phyloP scores from a whole-genome alignment of 768 basidiomycete species.

The Xanthoconium purpureum region DNA sequence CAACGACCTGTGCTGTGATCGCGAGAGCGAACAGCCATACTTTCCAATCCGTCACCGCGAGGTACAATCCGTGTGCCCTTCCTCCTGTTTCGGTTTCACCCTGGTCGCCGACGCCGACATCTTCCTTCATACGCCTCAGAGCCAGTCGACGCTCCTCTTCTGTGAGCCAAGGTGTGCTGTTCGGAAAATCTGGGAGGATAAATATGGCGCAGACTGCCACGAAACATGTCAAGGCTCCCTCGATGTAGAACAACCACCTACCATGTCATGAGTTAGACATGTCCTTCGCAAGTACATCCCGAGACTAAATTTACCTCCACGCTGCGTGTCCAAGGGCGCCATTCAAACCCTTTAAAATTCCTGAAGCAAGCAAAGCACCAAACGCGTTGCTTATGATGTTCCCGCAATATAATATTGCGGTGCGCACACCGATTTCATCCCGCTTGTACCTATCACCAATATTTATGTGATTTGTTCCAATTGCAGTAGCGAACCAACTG shows the following conservation, averaged over 20 bases:
- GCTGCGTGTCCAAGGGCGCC: constrained; percentile 46
- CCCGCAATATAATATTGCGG: constrained; percentile 47
- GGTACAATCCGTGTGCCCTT: constrained; percentile 44
- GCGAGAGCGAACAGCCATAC: constrained; percentile 77
- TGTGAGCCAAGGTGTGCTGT: constrained; percentile 35
- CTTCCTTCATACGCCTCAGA: constrained; percentile 58
- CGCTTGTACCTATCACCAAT: constrained; percentile 39
- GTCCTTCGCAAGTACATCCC: neutral
- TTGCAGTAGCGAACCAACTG: constrained; percentile 27
- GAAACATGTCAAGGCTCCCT: constrained; percentile 43
- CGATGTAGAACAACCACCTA: constrained; percentile 49
- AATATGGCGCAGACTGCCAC: constrained; percentile 45
- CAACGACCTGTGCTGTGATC: constrained; percentile 33
- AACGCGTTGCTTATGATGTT: constrained; percentile 56
- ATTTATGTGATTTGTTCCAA: constrained; percentile 25
- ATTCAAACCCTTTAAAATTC: constrained; percentile 47
- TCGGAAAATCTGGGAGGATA: constrained; percentile 50
- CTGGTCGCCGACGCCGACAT: constrained; percentile 57
- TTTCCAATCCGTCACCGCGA: constrained; percentile 74
- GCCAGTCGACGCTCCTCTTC: constrained; percentile 46
- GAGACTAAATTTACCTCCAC: constrained; percentile 41
- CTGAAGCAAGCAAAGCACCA: constrained; percentile 48
- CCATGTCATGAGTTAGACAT: constrained; percentile 13
- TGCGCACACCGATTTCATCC: constrained; percentile 43
- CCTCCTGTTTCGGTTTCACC: constrained; percentile 42